These are phyloP conservation scores for Metschnikowia cerradonensis DNA, from an alignment of 805 yeast genomes.

Conservation along the genomic window DNA sequence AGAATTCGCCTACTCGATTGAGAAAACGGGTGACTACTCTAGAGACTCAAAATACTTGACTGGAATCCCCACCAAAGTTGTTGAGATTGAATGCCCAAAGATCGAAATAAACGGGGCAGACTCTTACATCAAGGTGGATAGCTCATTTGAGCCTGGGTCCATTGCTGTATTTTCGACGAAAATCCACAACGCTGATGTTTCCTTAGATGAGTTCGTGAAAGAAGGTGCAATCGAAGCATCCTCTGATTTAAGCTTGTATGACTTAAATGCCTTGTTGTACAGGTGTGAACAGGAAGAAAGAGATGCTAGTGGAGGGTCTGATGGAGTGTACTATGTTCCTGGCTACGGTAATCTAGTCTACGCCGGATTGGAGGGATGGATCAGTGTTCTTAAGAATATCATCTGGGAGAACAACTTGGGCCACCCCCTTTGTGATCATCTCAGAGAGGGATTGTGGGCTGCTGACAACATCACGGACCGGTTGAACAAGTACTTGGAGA, in stretches of 20 bases:
- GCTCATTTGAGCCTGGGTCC: conserved; percentile 79
- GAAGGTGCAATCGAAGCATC: conserved; percentile 78
- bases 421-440: conserved; percentile 76
- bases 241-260: conserved; percentile 52
- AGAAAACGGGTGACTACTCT: conserved; percentile 47
- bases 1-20: conserved; percentile 55
- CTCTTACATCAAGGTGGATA: conserved; percentile 56
- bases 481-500: conserved; percentile 48
- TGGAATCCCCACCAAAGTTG: conserved; percentile 64
- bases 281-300: conserved; percentile 84
- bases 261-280: conserved; percentile 71
- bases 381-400: conserved; percentile 57
- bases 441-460: conserved; percentile 87
- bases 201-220: conserved; percentile 63
- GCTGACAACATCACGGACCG: conserved; percentile 68
- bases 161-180: conserved; percentile 77
- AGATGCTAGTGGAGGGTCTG: conserved; percentile 67
- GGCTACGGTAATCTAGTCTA: conserved; percentile 68
- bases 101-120: conserved; percentile 44
- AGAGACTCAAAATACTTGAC: conserved; percentile 42
- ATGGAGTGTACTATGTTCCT: conserved; percentile 76
- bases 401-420: conserved; percentile 72
- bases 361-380: conserved; percentile 95
- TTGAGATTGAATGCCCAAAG: conserved; percentile 47
- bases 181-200: conserved; percentile 60